phyloP scores from a whole-genome alignment of 805 yeast genomes.

The Candida yuanshanica region DNA sequence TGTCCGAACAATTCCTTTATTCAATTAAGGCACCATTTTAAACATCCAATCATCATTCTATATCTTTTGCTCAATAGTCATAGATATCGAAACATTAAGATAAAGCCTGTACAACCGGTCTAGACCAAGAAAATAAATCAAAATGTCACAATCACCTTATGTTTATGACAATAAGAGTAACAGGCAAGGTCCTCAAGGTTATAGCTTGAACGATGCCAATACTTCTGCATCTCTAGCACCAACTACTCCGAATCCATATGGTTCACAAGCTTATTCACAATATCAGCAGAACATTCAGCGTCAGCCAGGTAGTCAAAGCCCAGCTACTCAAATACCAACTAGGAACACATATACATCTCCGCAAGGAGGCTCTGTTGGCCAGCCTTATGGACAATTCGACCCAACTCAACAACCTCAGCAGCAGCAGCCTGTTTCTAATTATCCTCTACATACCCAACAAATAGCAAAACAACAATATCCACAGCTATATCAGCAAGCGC shows the following conservation, averaged over 20 bases:
- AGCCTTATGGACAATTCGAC: neutral
- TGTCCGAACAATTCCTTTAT: too few species aligned
- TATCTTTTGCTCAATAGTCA: too few species aligned
- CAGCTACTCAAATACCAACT: neutral
- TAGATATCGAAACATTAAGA: neutral
- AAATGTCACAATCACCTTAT: constrained; percentile 15
- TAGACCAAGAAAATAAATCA: neutral
- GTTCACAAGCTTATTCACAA: constrained; percentile 2
- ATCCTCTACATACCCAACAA: neutral
- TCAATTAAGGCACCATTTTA: too few species aligned
- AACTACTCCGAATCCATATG: neutral
- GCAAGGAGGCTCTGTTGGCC: neutral
- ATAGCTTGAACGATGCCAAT: constrained; percentile 1
- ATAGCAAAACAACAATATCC: neutral
- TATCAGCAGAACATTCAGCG: constrained; percentile 6
- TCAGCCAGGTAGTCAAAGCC: constrained; percentile 1
- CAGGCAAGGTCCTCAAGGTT: constrained; percentile 6
- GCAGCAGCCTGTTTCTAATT: constrained; percentile 1
- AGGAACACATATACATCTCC: neutral
- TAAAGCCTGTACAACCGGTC: neutral
- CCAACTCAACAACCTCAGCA: neutral
- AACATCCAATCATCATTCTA: too few species aligned
- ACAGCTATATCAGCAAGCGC: constrained; percentile 4
- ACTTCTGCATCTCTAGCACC: neutral
- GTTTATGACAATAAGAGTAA: constrained; percentile 6